Conservation (phyloP, 495 filamentous ascomycete species). For the Penicillium riverlandense region DNA sequence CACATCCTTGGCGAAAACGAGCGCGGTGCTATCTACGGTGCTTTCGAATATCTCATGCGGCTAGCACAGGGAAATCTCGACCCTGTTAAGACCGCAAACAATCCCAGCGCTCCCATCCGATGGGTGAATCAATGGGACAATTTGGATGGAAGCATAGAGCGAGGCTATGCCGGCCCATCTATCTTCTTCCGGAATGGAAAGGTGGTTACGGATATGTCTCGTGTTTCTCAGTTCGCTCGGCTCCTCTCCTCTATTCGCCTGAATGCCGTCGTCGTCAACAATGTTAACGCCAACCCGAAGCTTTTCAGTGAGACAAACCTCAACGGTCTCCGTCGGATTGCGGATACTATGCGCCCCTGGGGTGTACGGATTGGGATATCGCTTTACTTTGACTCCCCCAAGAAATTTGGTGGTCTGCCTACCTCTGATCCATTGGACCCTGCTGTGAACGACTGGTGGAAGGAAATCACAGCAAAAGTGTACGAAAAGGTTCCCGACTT, state of each 20-base stretch:
- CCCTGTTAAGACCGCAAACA: conserved; percentile 40
- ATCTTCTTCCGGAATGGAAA: conserved; percentile 54
- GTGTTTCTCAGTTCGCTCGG: conserved; percentile 53
- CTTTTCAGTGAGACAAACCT: conserved; percentile 50
- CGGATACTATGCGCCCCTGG: conserved; percentile 55
- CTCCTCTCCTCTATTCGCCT: conserved; percentile 57
- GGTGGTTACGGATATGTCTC: conserved; percentile 46
- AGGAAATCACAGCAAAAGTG: conserved; percentile 44
- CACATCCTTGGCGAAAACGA: conserved; percentile 58
- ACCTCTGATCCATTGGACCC: conserved; percentile 58
- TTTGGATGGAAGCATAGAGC: conserved; percentile 57
- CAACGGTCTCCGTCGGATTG: conserved; percentile 50
- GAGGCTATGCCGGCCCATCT: conserved; percentile 56
- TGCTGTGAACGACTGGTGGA: conserved; percentile 52
- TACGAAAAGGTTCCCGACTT: conserved; percentile 55
- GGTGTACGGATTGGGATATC: conserved; percentile 57
- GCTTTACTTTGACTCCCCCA: conserved; percentile 57
- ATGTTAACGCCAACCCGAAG: conserved; percentile 57
- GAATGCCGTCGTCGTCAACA: conserved; percentile 60
- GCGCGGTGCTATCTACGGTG: conserved; percentile 59
- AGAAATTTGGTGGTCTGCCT: conserved; percentile 42
- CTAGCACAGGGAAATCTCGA: conserved; percentile 52
- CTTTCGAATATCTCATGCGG: conserved; percentile 57
- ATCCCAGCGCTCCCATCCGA: conserved; percentile 51
- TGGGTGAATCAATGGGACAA: conserved; percentile 71